Evolutionary conservation across 441 rosid species (phyloP).

Genomic region (Kokia cookei): DNA sequence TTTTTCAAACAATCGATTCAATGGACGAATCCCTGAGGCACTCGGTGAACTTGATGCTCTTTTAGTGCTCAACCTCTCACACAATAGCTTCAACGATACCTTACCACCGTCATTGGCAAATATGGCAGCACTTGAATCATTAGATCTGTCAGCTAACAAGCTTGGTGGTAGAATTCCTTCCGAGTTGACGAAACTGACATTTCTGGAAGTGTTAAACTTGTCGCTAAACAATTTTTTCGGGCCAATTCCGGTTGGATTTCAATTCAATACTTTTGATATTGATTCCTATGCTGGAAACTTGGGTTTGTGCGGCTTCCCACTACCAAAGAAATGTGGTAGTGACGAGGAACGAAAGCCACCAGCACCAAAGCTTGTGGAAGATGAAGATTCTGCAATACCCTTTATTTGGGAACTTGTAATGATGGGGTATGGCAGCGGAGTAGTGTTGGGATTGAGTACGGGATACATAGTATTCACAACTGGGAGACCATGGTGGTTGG

Average conservation of each 20-base stretch:
- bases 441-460: not conserved
- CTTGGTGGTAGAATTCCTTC: slow-evolving; percentile 16
- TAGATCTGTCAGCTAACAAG: too few relatives aligned
- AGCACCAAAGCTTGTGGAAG: not conserved
- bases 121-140: not conserved
- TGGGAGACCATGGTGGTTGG: not conserved
- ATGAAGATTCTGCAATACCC: slow-evolving; percentile 5
- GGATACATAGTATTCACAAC: not conserved
- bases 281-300: not conserved
- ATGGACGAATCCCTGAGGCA: slow-evolving; percentile 15
- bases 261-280: not conserved
- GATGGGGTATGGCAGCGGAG: not conserved
- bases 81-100: not conserved
- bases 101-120: slow-evolving; percentile 8
- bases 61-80: not conserved
- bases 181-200: slow-evolving; percentile 12
- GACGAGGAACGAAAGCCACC: not conserved
- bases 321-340: not conserved
- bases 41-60: slow-evolving; percentile 14
- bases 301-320: not conserved
- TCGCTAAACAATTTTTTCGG: slow-evolving; percentile 15
- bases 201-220: slow-evolving; percentile 11
- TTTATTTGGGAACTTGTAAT: slow-evolving; percentile 13
- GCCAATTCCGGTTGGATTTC: not conserved
- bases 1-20: slow-evolving; percentile 16